Evolutionary conservation across 202 grass and related monocot genomes (phyloP), one percentile per base, ranked within the genome.

Genomic region (Schoenoplectus tabernaemontani): DNA sequence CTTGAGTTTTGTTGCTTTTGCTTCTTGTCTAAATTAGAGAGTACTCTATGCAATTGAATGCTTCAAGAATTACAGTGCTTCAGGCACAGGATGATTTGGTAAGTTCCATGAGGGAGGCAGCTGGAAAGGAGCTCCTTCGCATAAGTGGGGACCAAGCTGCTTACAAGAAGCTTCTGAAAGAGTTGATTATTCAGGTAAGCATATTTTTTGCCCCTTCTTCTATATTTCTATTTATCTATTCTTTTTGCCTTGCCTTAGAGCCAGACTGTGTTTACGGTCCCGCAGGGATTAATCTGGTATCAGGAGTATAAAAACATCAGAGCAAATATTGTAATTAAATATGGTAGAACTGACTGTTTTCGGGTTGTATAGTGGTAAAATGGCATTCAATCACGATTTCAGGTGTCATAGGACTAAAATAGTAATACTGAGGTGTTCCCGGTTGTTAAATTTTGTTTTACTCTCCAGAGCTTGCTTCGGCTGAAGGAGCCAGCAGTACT

Each of bases 61-160:
- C 86, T 82, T 92, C 93, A 59, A 85, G 86, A 82, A 86, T 96
- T 79, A 78, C 90, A 59, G 82, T 96, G 84, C 90, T 96, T 64
- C 93, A 90, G 86, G 90, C 93, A 73, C 93, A 92, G 82, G 93
- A 96, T 80, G 90, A 96, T 60, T 87, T 96, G 56, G 87, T 92
- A 24, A 87, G 28, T 17, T 87, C 83, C 66, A 92, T 96, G 90
- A 79, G 83, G 85, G 86, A 92, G 53, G 84, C 90, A 61, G 82
- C 93, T 60, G 71, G 84, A 51, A 96, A 92, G 69, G 87, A 92
- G 30, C 84, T 96, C 64, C 62, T 92, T 65, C 77, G 78, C 54
- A 73, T 83, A 54, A 88, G 86, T 28, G 23, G 60, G 42, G 77
- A 90, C 59, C 74, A 88, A 57, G 59, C 56, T 38, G n/a, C 84